A percentile compares a stretch with the other conserved stretches of the same genome.
These are phyloP conservation scores for Priceomyces haplophilus DNA, from an alignment of 805 yeast genomes.

Conservation along the genomic window DNA sequence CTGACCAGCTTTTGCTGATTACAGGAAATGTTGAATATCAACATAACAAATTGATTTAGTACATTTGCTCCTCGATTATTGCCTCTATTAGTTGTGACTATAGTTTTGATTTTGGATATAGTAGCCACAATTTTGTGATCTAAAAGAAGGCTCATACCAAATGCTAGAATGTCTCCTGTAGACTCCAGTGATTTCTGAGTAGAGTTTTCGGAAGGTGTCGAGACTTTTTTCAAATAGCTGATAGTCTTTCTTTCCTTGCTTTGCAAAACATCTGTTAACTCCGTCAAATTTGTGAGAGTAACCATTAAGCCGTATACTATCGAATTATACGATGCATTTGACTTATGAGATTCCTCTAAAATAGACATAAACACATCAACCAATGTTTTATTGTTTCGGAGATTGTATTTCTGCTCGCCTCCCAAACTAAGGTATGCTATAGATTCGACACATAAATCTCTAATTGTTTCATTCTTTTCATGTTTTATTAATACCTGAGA, in stretches of 20 bases:
- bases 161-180: conserved; percentile 25
- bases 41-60: conserved; percentile 24
- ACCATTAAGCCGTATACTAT: conserved; percentile 41
- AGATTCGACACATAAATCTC: conserved; percentile 39
- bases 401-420: conserved; percentile 24
- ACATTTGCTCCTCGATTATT: conserved; percentile 7
- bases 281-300: conserved; percentile 39
- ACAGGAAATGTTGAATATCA: conserved; percentile 34
- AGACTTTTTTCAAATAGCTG: conserved; percentile 35
- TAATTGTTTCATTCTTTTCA: conserved; percentile 4
- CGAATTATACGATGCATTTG: conserved; percentile 10
- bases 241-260: conserved; percentile 31
- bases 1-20: conserved; percentile 23
- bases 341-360: conserved; percentile 4
- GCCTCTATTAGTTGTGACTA: conserved; percentile 11
- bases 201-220: conserved; percentile 20
- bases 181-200: conserved; percentile 18
- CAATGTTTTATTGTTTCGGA: conserved; percentile 35
- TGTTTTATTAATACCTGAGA: conserved; percentile 9
- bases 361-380: conserved; percentile 19
- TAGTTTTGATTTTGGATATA: conserved; percentile 17
- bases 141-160: conserved; percentile 26
- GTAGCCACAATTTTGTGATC: conserved; percentile 21
- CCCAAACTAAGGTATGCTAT: conserved; percentile 48
- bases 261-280: conserved; percentile 22